These are phyloP conservation scores for Geotrichum reessii DNA, from an alignment of 1,139 yeast species.

Conservation along the genomic window DNA sequence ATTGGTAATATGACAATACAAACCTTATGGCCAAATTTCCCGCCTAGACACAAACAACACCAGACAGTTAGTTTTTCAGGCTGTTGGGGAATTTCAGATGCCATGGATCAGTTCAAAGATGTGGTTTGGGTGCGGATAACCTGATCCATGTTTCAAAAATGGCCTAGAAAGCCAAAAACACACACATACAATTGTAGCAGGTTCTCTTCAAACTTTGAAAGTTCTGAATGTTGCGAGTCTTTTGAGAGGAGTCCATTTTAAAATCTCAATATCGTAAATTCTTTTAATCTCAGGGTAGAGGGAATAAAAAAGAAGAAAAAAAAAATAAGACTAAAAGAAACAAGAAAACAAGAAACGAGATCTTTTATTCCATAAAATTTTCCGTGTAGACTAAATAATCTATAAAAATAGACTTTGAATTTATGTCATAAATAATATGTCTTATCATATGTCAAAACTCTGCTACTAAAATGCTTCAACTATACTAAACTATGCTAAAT, in stretches of 20 bases:
- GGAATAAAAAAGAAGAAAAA: not conserved
- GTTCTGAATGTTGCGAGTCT: constrained; percentile 8
- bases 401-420: not conserved
- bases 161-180: not conserved
- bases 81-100: not conserved
- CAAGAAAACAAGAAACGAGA: not conserved
- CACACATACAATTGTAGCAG: constrained; percentile 30
- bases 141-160: not conserved
- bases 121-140: not conserved
- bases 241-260: not conserved
- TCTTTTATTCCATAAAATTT: not conserved
- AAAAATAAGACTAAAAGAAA: not conserved
- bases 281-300: not conserved
- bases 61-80: constrained; percentile 13
- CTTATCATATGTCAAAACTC: not conserved
- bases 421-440: not conserved
- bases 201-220: constrained; percentile 26
- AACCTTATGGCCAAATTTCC: constrained; percentile 35
- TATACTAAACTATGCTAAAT: too few relatives aligned
- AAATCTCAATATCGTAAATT: not conserved
- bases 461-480: not conserved
- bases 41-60: constrained; percentile 27
- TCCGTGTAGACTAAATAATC: not conserved
- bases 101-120: not conserved
- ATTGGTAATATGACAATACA: constrained; percentile 9